Evolutionary conservation across 108 stramenopile genomes (phyloP).

Genomic region (Aurantiochytrium sp.): DNA sequence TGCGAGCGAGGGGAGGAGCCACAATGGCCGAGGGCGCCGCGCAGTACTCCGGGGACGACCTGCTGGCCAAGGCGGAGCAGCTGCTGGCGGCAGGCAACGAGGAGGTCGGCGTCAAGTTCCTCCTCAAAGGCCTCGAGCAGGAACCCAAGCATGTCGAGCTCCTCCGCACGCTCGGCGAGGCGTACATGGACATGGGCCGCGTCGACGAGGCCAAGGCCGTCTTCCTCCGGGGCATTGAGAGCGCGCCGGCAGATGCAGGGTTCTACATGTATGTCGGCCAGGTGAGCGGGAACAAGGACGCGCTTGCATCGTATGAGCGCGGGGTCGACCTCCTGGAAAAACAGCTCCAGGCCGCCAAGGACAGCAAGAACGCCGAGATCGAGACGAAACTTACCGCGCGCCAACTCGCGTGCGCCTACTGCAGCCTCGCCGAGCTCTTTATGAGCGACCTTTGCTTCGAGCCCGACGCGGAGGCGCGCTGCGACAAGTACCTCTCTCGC

Average conservation of each 20-base stretch:
- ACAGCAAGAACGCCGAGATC: not conserved
- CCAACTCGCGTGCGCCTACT: not conserved
- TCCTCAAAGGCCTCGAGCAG: not conserved
- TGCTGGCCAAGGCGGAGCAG: not conserved
- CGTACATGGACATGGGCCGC: not conserved
- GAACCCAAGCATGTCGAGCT: constrained; percentile 19
- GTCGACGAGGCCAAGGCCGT: not conserved
- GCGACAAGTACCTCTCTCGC: constrained; percentile 1
- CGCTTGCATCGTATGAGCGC: not conserved
- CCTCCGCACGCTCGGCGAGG: not conserved
- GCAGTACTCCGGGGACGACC: not conserved
- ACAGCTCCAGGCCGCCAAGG: not conserved
- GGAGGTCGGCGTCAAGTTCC: not conserved
- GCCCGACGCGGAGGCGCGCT: not conserved
- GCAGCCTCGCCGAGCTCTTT: constrained; percentile 13
- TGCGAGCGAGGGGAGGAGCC: too few species aligned
- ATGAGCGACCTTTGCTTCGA: constrained; percentile 28
- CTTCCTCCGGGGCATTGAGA: not conserved
- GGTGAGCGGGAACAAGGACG: not conserved
- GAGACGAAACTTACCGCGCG: not conserved
- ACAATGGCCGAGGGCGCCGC: too few species aligned
- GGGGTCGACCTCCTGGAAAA: not conserved
- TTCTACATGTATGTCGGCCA: constrained; percentile 23
- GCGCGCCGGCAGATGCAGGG: not conserved
- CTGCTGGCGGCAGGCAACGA: constrained; percentile 13